Conservation (phyloP, 1,284 basidiomycete genomes). For the Heterobasidion parviporum region DNA sequence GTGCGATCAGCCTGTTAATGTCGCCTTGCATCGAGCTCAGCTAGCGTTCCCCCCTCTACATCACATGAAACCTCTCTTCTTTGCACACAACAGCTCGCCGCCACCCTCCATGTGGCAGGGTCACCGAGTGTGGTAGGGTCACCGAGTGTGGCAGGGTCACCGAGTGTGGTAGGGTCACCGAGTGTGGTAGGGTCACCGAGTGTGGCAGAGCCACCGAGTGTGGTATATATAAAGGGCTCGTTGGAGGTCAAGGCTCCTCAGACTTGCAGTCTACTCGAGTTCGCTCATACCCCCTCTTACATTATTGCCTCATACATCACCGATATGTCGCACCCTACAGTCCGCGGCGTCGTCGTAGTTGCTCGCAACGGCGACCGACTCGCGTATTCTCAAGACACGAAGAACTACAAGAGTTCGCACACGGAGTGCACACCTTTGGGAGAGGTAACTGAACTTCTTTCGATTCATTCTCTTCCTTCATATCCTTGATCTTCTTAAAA, state of each 20-base stretch:
- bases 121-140: background rate
- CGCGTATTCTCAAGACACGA: slow-evolving; percentile 64
- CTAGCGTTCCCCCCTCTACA: slow-evolving; percentile 3
- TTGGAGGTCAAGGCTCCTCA: slow-evolving; percentile 1
- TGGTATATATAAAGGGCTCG: slow-evolving; percentile 3
- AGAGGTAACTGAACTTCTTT: slow-evolving; percentile 34
- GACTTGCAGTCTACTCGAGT: slow-evolving; percentile 9
- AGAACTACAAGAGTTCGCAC: slow-evolving; percentile 59
- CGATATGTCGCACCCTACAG: slow-evolving; percentile 45
- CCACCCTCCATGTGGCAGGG: background rate
- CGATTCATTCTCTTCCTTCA: background rate
- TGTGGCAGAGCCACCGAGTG: background rate
- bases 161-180: background rate
- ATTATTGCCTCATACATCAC: slow-evolving; percentile 7
- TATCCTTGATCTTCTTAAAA: background rate
- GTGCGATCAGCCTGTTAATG: background rate
- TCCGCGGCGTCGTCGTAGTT: slow-evolving; percentile 76
- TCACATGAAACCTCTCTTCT: background rate
- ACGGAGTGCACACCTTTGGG: slow-evolving; percentile 81
- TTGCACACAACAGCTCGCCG: background rate
- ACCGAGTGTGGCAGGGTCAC: background rate
- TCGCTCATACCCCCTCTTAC: slow-evolving; percentile 4
- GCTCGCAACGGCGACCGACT: slow-evolving; percentile 79
- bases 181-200: background rate
- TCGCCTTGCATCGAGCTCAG: background rate